phyloP scores from a whole-genome alignment of 805 yeast species.

The Sugiyamaella smithiae region DNA sequence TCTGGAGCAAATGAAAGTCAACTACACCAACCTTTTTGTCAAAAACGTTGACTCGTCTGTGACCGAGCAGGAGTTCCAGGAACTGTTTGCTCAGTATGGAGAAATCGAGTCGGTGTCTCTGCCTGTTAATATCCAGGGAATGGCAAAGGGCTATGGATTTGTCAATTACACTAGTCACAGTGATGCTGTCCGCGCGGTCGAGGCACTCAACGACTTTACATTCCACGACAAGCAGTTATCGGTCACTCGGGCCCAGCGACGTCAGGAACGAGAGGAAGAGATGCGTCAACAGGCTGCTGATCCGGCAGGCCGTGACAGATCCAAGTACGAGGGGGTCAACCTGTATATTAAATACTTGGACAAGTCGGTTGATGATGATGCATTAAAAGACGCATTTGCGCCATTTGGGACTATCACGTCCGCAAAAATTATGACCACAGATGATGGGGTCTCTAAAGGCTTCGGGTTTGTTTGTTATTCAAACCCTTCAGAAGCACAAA shows the following conservation, averaged over 20 bases:
- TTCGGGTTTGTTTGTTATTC: constrained; percentile 81
- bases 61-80: constrained; percentile 39
- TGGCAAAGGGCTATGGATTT: constrained; percentile 56
- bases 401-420: constrained; percentile 52
- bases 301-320: constrained; percentile 19
- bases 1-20: constrained; percentile 44
- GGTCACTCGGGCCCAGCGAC: constrained; percentile 48
- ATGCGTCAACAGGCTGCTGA: constrained; percentile 11
- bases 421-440: constrained; percentile 47
- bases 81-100: constrained; percentile 46
- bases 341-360: constrained; percentile 69
- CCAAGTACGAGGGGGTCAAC: constrained; percentile 64
- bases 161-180: constrained; percentile 45
- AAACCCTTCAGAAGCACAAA: constrained; percentile 60
- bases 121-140: constrained; percentile 40
- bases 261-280: constrained; percentile 32
- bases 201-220: constrained; percentile 45
- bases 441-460: constrained; percentile 58
- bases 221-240: constrained; percentile 37
- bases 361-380: constrained; percentile 51
- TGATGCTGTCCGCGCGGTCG: constrained; percentile 46
- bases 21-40: constrained; percentile 54
- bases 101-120: constrained; percentile 51
- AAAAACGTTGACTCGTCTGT: constrained; percentile 46
- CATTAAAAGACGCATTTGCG: constrained; percentile 43